These are phyloP conservation scores for Hermanozyma aechmeae DNA, from an alignment of 805 yeast genomes.

Conservation along the genomic window DNA sequence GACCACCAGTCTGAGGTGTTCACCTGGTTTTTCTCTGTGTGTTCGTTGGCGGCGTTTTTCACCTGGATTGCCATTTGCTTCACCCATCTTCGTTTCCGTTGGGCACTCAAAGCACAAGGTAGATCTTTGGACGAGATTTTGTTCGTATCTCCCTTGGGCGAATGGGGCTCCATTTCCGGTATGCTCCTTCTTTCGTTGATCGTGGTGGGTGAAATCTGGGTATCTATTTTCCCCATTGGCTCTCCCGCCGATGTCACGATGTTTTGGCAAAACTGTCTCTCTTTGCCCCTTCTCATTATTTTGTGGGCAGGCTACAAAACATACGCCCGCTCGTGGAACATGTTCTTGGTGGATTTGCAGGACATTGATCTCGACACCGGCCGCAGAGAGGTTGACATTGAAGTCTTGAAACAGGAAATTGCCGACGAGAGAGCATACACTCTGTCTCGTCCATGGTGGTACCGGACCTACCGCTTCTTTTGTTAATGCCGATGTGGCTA, in stretches of 20 bases:
- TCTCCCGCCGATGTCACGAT: constrained; percentile 1
- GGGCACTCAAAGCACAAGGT: constrained; percentile 14
- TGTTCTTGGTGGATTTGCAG: not conserved
- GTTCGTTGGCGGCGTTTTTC: constrained; percentile 17
- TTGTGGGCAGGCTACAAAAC: not conserved
- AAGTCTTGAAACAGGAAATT: not conserved
- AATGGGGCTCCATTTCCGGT: constrained; percentile 45
- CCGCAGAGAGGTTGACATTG: not conserved
- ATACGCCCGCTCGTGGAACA: not conserved
- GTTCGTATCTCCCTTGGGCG: constrained; percentile 42
- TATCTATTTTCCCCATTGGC: constrained; percentile 55
- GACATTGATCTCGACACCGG: not conserved
- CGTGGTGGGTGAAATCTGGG: constrained; percentile 55
- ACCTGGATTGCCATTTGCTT: constrained; percentile 20
- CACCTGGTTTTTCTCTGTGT: constrained; percentile 19
- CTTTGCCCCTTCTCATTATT: not conserved
- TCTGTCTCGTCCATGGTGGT: no score
- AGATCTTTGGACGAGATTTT: constrained; percentile 37
- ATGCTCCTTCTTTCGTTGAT: constrained; percentile 39
- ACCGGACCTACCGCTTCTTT: no score
- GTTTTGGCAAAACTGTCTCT: not conserved
- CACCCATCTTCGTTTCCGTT: constrained; percentile 18
- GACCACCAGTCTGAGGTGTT: constrained; percentile 13
- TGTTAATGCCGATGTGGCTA: no score
- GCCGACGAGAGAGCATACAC: not conserved